Evolutionary conservation across 1,284 basidiomycete species (phyloP).

Genomic region (Boletus albobrunnescens): DNA sequence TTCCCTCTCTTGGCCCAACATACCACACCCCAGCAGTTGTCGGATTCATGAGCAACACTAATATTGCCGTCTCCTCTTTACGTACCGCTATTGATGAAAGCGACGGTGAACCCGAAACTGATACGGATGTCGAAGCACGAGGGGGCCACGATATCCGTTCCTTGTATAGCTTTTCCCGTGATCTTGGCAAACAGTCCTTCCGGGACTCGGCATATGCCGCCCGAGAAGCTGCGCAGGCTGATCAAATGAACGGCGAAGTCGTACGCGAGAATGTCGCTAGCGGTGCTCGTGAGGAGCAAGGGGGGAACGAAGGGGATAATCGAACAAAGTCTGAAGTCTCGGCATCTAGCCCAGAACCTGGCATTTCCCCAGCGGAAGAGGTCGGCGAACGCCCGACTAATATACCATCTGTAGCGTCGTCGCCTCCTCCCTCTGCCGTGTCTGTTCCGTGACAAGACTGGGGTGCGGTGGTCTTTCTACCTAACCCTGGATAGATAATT

Average conservation of each 20-base stretch:
- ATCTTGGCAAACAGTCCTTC: conserved; percentile 28
- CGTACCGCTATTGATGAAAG: conserved; percentile 37
- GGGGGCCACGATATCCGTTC: conserved; percentile 29
- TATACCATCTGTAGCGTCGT: conserved; percentile 30
- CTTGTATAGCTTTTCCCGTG: conserved; percentile 34
- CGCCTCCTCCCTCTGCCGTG: conserved; percentile 32
- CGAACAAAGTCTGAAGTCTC: conserved; percentile 17
- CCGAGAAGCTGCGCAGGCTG: conserved; percentile 21
- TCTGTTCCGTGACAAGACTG: conserved; percentile 22
- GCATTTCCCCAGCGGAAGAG: conserved; percentile 23
- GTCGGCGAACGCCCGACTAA: conserved; percentile 17
- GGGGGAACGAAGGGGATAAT: conserved; percentile 4
- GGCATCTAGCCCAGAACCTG: conserved; percentile 20
- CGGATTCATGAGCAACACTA: conserved; percentile 36
- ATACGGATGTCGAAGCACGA: conserved; percentile 31
- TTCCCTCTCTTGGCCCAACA: conserved; percentile 28
- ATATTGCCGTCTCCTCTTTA: conserved; percentile 37
- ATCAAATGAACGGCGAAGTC: conserved; percentile 26
- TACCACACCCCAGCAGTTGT: conserved; percentile 26
- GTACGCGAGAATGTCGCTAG: conserved; percentile 12
- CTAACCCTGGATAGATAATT: conserved; percentile 28
- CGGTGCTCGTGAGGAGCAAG: conserved; percentile 13
- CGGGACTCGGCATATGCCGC: conserved; percentile 24
- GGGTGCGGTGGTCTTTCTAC: conserved; percentile 3
- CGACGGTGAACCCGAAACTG: conserved; percentile 34